phyloP scores from a whole-genome alignment of 2,329 filamentous ascomycete genomes.

The Phoma sp. region DNA sequence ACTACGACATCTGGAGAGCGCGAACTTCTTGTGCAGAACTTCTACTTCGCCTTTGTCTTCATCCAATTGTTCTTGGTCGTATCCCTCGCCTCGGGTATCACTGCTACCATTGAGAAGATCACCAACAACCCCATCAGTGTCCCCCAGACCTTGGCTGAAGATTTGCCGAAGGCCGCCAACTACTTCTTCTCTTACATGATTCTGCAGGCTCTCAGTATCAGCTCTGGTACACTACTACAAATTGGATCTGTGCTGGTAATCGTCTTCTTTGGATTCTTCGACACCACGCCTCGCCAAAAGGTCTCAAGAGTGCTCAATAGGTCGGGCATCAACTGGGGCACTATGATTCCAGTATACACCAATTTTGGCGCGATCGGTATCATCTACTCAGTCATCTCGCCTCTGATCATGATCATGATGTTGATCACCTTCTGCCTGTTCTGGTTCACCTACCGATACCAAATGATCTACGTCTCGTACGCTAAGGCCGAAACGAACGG shows the following conservation, averaged over 20 bases:
- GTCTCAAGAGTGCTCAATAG: conserved; percentile 84
- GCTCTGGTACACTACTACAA: conserved; percentile 86
- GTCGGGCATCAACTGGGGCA: conserved; percentile 83
- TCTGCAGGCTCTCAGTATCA: conserved; percentile 88
- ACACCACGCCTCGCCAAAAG: conserved; percentile 82
- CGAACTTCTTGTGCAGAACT: conserved; percentile 84
- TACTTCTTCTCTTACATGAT: conserved; percentile 99
- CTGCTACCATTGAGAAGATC: conserved; percentile 68
- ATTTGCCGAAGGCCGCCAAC: conserved; percentile 85
- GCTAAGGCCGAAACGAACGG: conserved; percentile 92
- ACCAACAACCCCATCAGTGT: conserved; percentile 70
- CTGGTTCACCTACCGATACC: conserved; percentile 96
- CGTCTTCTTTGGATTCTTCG: conserved; percentile 79
- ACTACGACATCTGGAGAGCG: conserved; percentile 81
- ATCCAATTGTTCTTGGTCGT: conserved; percentile 94
- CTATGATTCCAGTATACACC: conserved; percentile 94
- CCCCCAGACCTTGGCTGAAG: conserved; percentile 74
- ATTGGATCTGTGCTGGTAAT: conserved; percentile 79
- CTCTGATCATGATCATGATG: conserved; percentile 90
- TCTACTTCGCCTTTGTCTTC: conserved; percentile 94
- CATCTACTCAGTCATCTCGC: conserved; percentile 87
- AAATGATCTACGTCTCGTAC: conserved; percentile 91
- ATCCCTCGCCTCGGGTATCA: conserved; percentile 79
- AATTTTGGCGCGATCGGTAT: conserved; percentile 91
- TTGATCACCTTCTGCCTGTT: conserved; percentile 89